Conservation (phyloP, 805 yeast species). For the Ogataea allantospora region DNA sequence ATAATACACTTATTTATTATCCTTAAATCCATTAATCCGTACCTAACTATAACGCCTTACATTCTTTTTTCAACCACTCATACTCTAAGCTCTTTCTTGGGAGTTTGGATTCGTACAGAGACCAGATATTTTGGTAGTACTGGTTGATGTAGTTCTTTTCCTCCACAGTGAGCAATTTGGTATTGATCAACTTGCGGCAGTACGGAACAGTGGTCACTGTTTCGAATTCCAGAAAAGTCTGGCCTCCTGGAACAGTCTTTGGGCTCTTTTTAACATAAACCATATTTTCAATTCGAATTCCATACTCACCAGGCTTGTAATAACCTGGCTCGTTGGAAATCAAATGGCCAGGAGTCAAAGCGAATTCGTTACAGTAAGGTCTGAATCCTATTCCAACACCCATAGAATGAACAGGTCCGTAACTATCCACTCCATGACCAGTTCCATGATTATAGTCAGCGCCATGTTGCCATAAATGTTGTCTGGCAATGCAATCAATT, state of each 20-base stretch:
- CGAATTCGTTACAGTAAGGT: constrained; percentile 44
- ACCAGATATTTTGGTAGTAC: constrained; percentile 49
- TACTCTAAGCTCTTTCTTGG: constrained; percentile 38
- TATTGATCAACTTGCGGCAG: constrained; percentile 51
- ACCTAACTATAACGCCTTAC: constrained; percentile 22
- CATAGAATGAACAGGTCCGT: constrained; percentile 60
- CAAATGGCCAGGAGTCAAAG: constrained; percentile 52
- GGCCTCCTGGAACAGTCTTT: constrained; percentile 35
- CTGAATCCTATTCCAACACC: constrained; percentile 62
- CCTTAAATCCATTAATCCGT: constrained; percentile 3
- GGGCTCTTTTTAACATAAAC: constrained; percentile 46
- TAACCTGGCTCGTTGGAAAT: constrained; percentile 64
- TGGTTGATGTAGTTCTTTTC: constrained; percentile 50
- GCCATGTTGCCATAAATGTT: constrained; percentile 53
- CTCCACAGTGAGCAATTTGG: constrained; percentile 39
- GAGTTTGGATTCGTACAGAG: constrained; percentile 39
- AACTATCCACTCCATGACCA: constrained; percentile 64
- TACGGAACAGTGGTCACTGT: constrained; percentile 60
- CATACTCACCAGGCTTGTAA: constrained; percentile 58
- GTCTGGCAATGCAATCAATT: constrained; percentile 59
- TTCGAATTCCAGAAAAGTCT: constrained; percentile 48
- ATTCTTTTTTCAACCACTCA: constrained; percentile 52
- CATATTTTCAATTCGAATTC: constrained; percentile 54
- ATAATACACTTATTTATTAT: constrained; percentile 5
- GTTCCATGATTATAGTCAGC: constrained; percentile 64